Base-by-base conservation (phyloP, 1,284 basidiomycete genomes). In the Boletellus deceptivus region DNA sequence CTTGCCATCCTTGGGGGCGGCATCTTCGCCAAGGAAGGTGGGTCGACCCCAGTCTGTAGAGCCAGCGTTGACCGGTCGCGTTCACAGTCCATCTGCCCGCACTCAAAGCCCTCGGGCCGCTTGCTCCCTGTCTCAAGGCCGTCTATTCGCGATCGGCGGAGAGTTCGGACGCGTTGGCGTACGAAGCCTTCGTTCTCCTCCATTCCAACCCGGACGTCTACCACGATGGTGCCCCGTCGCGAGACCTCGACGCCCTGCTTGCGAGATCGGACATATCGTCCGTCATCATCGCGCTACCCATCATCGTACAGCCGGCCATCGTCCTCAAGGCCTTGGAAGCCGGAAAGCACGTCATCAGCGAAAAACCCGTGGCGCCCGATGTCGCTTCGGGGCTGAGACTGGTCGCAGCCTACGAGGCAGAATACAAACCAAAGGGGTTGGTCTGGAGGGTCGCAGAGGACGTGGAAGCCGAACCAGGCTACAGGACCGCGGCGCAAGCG, bases 391-490 rank as follows among this genome's bases (percentile, higher is more conserved):
- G 86, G 1, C 68, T 80, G 41, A 71, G 73, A 52, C 75, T 93
- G 33, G 84, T 94, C 61, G 72, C 76, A 38, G 75, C 74, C 47
- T 93, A 90, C 63, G 80, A 89, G 59, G 64, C 65, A 42, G 65
- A 70, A 34, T 91, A 82, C 71, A 82, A 82, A 67, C 74, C 78
- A 4, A 84, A 84, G 64, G 88, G 86, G 2, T 66, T 93, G 31
- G 70, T 89, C 34, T 94, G 92, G 91, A 77, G 86, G 47, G 79
- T 93, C n/a, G 90, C 90, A 16, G 91, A 93, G 74, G 90, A 93
- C 70, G 89, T 72, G 56, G 88, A 91, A 61, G 81, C 80, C 20
- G 90, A 91, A 64, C 79, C 86, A 7, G 79, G 72, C 40, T 71
- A 75, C 73, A 69, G 72, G 38, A 72, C 70, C 2, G 87, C 83